These are phyloP conservation scores for Piper longum DNA, from an alignment of 164 flowering plant species.

Conservation along the genomic window DNA sequence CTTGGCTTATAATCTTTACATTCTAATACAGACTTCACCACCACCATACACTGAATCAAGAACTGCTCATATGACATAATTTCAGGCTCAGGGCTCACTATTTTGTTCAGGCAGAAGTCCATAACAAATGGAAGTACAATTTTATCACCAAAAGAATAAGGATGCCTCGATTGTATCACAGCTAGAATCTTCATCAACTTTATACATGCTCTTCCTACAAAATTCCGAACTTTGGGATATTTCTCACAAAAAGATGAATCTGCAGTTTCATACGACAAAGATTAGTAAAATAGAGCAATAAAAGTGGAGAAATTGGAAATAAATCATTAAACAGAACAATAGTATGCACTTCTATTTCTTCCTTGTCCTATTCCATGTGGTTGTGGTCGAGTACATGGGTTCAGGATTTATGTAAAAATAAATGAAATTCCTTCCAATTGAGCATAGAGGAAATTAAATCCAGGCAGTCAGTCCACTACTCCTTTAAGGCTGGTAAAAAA, in stretches of 20 bases:
- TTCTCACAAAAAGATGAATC: conserved; percentile 58
- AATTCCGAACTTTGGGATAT: conserved; percentile 52
- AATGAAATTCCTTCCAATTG: neutral
- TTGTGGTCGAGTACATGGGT: too few relatives aligned
- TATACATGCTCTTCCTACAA: conserved; percentile 50
- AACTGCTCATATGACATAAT: conserved; percentile 53
- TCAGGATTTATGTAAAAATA: neutral
- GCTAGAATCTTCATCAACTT: conserved; percentile 81
- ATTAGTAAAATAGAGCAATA: neutral
- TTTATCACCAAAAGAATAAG: conserved; percentile 84
- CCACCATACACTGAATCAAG: conserved; percentile 81
- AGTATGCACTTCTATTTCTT: neutral
- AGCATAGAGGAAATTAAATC: neutral
- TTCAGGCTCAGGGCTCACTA: conserved; percentile 54
- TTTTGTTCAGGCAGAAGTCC: conserved; percentile 72
- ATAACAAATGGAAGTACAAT: conserved; percentile 55
- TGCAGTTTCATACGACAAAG: conserved; percentile 18
- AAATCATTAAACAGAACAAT: neutral
- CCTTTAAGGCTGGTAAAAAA: too few relatives aligned
- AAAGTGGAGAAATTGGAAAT: too few relatives aligned
- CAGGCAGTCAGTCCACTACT: too few relatives aligned
- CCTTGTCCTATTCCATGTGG: neutral
- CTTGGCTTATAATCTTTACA: conserved; percentile 83
- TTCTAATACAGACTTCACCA: conserved; percentile 72
- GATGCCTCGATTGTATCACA: conserved; percentile 69